Evolutionary conservation across 1,284 basidiomycete species (phyloP), one percentile per base, ranked within the genome.

Genomic region (Microbotryomycetes sp.): DNA sequence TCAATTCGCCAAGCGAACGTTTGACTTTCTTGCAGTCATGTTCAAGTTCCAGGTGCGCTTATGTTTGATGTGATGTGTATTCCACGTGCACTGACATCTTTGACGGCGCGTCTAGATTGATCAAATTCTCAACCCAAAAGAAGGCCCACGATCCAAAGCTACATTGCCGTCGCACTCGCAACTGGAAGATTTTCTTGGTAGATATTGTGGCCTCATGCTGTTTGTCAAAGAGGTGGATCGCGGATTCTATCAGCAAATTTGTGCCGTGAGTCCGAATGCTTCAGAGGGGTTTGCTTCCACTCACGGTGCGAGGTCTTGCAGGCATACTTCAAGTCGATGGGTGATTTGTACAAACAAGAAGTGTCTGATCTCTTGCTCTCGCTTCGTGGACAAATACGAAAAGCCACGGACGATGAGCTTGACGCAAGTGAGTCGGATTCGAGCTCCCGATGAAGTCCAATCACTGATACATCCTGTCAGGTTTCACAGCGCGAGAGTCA

Each of bases 221-320:
- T 98, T 94, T 73, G 78, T 97, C 66, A 93, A 92, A 74, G 94
- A 98, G 78, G 93, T 96, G 85, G 91, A 93, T 62, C 88, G 92
- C 74, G 77, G 76, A 56, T 76, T 86, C 29, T 96, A 94, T 75
- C 86, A 84, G 49, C 88, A 87, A 72, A 77, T 94, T 32, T 96
- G 91, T 73, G 87, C 86, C 54, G 92, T 94, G 73, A 62, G 88
- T 80, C 15, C 53, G 31, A 46, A 50, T 49, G 59, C 15, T 14
- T 61, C n/a, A n/a, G n/a, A n/a, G n/a, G n/a, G n/a, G n/a, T n/a
- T n/a, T n/a, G n/a, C n/a, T n/a, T n/a, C n/a, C n/a, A n/a, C n/a
- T n/a, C n/a, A n/a, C n/a, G n/a, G n/a, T n/a, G n/a, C n/a, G n/a
- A n/a, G n/a, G n/a, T n/a, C 28, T 0, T 23, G 6, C 70, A 94